A percentile compares a stretch with the other conserved stretches of the same genome.
Conservation (phyloP, 768 basidiomycete genomes). For the Calvatia gigantea region DNA sequence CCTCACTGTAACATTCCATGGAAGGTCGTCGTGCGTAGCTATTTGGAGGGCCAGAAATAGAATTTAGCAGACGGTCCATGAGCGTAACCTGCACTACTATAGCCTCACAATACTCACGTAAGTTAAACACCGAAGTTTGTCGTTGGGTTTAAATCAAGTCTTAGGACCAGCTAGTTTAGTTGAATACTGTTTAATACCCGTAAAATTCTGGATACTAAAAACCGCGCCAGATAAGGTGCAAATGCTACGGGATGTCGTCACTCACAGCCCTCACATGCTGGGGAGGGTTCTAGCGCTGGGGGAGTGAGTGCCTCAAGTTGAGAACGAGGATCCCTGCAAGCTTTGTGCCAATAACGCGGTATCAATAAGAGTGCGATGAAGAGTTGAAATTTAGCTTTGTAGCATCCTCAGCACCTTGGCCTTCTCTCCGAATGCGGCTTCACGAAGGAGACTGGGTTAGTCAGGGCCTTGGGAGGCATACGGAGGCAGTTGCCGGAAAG, state of each 20-base stretch:
- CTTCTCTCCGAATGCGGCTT: not conserved
- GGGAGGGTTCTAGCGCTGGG: not conserved
- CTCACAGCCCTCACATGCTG: not conserved
- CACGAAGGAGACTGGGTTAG: too few relatives aligned
- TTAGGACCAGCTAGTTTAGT: not conserved
- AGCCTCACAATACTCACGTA: not conserved
- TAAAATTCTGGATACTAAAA: conserved; percentile 2
- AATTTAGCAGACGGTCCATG: too few relatives aligned
- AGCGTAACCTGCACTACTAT: not conserved
- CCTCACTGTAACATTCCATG: not conserved
- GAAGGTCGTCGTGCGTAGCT: not conserved
- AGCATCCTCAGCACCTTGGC: not conserved
- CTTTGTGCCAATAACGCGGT: not conserved
- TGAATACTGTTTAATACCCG: not conserved
- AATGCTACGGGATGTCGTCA: not conserved
- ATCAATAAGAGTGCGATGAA: not conserved
- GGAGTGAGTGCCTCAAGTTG: not conserved
- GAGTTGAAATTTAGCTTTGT: not conserved
- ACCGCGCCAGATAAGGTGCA: not conserved
- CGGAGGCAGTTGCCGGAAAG: too few relatives aligned
- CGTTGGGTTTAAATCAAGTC: not conserved
- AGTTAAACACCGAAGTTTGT: conserved; percentile 3
- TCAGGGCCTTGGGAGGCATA: too few relatives aligned
- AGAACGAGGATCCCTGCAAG: not conserved
- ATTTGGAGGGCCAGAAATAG: not conserved